Evolutionary conservation across 768 basidiomycete genomes (phyloP).

Genomic region (Lactarius hengduanensis): DNA sequence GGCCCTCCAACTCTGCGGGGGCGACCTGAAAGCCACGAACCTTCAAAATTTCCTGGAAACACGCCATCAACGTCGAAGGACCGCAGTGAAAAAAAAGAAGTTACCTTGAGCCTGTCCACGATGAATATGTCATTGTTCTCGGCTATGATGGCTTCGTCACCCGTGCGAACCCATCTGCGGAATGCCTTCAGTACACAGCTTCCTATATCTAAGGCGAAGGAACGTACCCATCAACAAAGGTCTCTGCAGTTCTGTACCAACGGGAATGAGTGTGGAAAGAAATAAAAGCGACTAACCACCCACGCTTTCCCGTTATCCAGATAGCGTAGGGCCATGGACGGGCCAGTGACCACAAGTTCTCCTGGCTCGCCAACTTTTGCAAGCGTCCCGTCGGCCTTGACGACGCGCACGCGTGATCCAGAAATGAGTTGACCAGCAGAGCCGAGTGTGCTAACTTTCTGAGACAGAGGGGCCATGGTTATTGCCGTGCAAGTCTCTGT

Average conservation of each 20-base stretch:
- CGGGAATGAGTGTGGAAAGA: background rate
- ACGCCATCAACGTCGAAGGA: slow-evolving; percentile 28
- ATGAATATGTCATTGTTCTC: slow-evolving; percentile 57
- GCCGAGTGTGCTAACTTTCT: slow-evolving; percentile 52
- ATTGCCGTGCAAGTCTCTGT: slow-evolving; percentile 62
- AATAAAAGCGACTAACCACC: slow-evolving; percentile 29
- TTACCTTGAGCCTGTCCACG: slow-evolving; percentile 59
- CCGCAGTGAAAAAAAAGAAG: background rate
- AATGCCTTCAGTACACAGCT: background rate
- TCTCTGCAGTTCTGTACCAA: slow-evolving; percentile 56
- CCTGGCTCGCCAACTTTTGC: slow-evolving; percentile 56
- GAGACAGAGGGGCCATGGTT: slow-evolving; percentile 47
- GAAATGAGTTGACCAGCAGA: slow-evolving; percentile 47
- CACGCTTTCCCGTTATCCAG: slow-evolving; percentile 59
- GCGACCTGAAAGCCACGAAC: slow-evolving; percentile 73
- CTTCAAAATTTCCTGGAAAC: slow-evolving; percentile 59
- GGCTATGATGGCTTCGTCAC: slow-evolving; percentile 59
- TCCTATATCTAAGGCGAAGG: background rate
- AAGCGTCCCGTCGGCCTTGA: slow-evolving; percentile 53
- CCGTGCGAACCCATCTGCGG: slow-evolving; percentile 63
- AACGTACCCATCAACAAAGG: slow-evolving; percentile 62
- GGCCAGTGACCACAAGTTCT: slow-evolving; percentile 50
- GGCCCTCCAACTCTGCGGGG: slow-evolving; percentile 70
- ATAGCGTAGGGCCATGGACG: slow-evolving; percentile 45
- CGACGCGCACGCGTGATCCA: slow-evolving; percentile 50